phyloP scores from a whole-genome alignment of 768 basidiomycete genomes.

The Amanita rimosa region DNA sequence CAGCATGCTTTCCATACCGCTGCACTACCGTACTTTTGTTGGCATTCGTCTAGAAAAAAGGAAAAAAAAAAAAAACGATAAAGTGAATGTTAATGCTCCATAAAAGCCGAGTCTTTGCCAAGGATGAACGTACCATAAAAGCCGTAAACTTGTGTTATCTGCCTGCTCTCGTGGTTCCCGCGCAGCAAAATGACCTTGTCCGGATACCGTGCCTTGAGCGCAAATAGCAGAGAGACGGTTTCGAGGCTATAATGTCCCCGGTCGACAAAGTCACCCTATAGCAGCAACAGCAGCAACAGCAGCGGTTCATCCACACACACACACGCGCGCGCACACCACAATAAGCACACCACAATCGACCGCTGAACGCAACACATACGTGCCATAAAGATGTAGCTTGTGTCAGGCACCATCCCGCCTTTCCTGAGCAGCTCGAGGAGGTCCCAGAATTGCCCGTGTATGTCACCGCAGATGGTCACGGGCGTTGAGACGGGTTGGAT shows the following conservation, averaged over 20 bases:
- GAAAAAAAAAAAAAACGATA: too few relatives aligned
- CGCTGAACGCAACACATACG: slow-evolving; percentile 35
- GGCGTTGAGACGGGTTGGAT: slow-evolving; percentile 94
- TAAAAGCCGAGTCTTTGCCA: too few relatives aligned
- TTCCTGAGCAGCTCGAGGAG: slow-evolving; percentile 80
- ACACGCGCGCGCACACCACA: too few relatives aligned
- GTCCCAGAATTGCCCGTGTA: slow-evolving; percentile 98
- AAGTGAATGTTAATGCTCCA: too few relatives aligned
- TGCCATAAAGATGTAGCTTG: slow-evolving; percentile 96
- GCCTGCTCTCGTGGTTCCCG: slow-evolving; percentile 94
- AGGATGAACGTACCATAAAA: slow-evolving; percentile 68
- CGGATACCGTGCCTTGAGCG: slow-evolving; percentile 88
- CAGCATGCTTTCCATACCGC: slow-evolving; percentile 98
- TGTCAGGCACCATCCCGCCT: slow-evolving; percentile 76
- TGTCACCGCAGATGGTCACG: slow-evolving; percentile 92
- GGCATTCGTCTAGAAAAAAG: slow-evolving; percentile 70
- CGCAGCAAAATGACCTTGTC: slow-evolving; percentile 85
- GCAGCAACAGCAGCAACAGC: slow-evolving; percentile 4
- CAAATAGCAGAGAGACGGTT: slow-evolving; percentile 82
- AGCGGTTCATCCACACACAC: background rate
- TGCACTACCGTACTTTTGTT: slow-evolving; percentile 94
- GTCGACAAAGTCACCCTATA: slow-evolving; percentile 94
- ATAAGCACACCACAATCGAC: slow-evolving; percentile 8
- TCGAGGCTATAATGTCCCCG: slow-evolving; percentile 93
- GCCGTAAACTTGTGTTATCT: slow-evolving; percentile 98